Evolutionary conservation across 1,284 basidiomycete genomes (phyloP), one percentile per base, ranked within the genome.

Genomic region (Fomitopsis pinicola): DNA sequence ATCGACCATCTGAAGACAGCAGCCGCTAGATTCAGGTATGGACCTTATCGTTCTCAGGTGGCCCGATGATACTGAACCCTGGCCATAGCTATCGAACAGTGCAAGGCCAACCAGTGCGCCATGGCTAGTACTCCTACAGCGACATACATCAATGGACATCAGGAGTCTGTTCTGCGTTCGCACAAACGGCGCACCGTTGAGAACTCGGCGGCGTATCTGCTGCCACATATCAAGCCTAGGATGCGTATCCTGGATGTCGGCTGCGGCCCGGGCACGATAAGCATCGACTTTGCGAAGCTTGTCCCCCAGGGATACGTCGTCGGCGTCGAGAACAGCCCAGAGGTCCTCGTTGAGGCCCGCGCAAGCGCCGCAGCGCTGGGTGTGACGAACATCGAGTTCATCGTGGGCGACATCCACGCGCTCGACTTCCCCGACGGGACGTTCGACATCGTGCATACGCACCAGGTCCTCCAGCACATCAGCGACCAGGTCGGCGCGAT

Each of bases 231-330:
- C 59, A 68, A 75, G 40, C 75, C 77, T 1, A 62, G 68, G 62
- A 77, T 79, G 74, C 69, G 70, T 61, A 73, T 81, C 62, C 77
- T 81, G 52, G 80, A 81, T 61, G 66, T 81, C 45, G 80, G 79
- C 10, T 82, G 78, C 59, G 79, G 80, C 0, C 80, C 79, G 0
- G 80, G 79, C 0, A 79, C 77, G 14, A 81, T 81, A 65, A 78
- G 77, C 1, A 63, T 67, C 46, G 77, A 77, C 62, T 67, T 82
- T 19, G 79, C 80, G 5, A 62, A 60, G 0, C 72, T 73, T 60
- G 75, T 78, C 33, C 75, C 77, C 1, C 57, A 76, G 28, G 80
- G 79, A 0, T 71, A 74, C n/a, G 73, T 80, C 57, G 75, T 72
- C 12, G 80, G 78, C 1, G 59, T 81, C 56, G 80, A 82, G 46